A percentile compares a stretch with the other conserved stretches of the same genome.
phyloP scores from a whole-genome alignment of 768 basidiomycete genomes.

The Galerina sulciceps region DNA sequence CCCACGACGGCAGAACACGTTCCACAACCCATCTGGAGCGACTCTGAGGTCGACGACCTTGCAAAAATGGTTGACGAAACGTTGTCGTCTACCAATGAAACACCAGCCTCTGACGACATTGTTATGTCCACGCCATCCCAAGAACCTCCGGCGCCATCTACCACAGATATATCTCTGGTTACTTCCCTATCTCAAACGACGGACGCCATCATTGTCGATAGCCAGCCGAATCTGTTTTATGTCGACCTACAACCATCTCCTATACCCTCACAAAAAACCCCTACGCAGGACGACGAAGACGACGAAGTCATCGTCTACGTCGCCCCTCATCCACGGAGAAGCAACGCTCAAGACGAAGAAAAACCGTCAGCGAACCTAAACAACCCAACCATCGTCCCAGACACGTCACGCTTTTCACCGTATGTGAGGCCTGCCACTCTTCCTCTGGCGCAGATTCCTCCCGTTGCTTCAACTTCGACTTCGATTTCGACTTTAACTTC shows the following conservation, averaged over 20 bases:
- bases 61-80: slow-evolving; percentile 25
- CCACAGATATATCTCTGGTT: no score
- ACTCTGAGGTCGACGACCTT: slow-evolving; percentile 17
- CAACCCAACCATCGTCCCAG: background rate
- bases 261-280: slow-evolving; percentile 15
- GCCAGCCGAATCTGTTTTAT: slow-evolving; percentile 7
- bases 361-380: background rate
- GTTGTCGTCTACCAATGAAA: slow-evolving; percentile 17
- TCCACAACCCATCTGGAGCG: background rate
- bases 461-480: background rate
- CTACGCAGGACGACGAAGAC: slow-evolving; percentile 36
- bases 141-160: background rate
- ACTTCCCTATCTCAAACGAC: background rate
- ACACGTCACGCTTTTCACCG: slow-evolving; percentile 26
- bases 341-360: slow-evolving; percentile 5
- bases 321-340: slow-evolving; percentile 67
- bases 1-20: no score
- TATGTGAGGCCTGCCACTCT: slow-evolving; percentile 22
- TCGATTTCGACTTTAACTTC: background rate
- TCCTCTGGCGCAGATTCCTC: background rate
- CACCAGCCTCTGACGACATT: background rate
- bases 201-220: background rate
- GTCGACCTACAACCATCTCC: slow-evolving; percentile 27
- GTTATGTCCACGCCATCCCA: slow-evolving; percentile 9
- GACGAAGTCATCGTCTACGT: slow-evolving; percentile 81